These are phyloP conservation scores for Plasmodium blacklocki DNA, from an alignment of 169 alveolate species.

Conservation along the genomic window DNA sequence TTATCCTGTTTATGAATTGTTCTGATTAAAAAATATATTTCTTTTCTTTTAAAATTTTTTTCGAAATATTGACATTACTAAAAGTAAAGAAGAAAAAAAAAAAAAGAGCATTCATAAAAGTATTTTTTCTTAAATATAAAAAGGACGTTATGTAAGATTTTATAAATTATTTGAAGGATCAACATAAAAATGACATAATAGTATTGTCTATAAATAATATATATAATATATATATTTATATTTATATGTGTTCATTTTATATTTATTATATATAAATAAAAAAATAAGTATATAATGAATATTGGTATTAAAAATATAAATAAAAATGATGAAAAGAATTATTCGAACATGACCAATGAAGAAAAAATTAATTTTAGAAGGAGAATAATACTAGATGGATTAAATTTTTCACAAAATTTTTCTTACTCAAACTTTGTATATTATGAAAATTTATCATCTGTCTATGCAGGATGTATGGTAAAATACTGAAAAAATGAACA, in stretches of 20 bases:
- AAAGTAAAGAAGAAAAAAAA: too few relatives aligned
- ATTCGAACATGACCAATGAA: conserved; percentile 67
- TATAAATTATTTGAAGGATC: too few relatives aligned
- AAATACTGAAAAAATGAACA: conserved; percentile 5
- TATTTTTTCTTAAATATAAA: too few relatives aligned
- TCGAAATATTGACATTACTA: too few relatives aligned
- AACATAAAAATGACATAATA: too few relatives aligned
- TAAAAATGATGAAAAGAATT: conserved; percentile 30
- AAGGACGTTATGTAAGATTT: too few relatives aligned
- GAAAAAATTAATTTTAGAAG: conserved; percentile 35
- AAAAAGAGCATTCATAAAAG: too few relatives aligned
- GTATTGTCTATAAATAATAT: conserved; percentile 1
- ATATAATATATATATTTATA: background rate
- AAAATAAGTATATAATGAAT: conserved; percentile 16
- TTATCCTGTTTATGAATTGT: too few relatives aligned
- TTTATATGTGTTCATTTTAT: background rate
- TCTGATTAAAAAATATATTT: too few relatives aligned
- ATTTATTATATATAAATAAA: conserved; percentile 1
- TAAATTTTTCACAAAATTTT: conserved; percentile 51
- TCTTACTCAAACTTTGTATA: conserved; percentile 50
- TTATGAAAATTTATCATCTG: conserved; percentile 45
- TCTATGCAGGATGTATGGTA: conserved; percentile 37
- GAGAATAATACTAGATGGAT: conserved; percentile 46
- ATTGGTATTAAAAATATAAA: conserved; percentile 30
- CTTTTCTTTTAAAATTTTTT: too few relatives aligned